Base-by-base conservation (phyloP, 495 filamentous ascomycete species). In the Melanomma pulvis-pyrius region DNA sequence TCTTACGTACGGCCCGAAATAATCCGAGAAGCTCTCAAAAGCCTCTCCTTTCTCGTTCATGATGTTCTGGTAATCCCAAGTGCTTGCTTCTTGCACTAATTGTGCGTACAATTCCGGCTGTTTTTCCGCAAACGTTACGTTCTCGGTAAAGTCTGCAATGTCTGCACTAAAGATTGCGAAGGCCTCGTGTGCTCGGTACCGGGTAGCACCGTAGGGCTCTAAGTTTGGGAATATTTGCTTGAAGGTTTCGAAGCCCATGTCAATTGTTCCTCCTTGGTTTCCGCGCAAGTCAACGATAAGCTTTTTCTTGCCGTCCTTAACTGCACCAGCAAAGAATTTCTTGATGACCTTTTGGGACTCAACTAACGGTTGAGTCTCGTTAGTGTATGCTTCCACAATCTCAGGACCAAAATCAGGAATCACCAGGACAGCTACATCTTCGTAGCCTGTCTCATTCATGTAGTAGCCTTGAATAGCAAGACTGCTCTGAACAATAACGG, bases 221-320 rank as follows among this genome's bases (percentile, higher is more conserved):
- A 49, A 22, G 5, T 41, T 32, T 2, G 69, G 69, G 41, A 72
- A 72, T 5, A 72, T 66, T 26, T 71, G 69, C 30, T 68, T 69
- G 61, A 72, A 72, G 4, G 55, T 22, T 21, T 72, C 69, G 32
- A 65, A 72, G 22, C 65, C 65, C 21, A 65, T 34, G 22, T 59
- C 49, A 26, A 62, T 69, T 1, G 39, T 57, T 2, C 69, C 69
- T 7, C 69, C 69, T 13, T 50, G 59, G 46, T 72, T 72, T 1
- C 61, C 65, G 13, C 69, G 59, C 1, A 65, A 19, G 25, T 72
- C 69, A 32, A 72, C 46, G 24, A 72, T 32, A 6, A 72, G 65
- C 44, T 69, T 65, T 19, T 56, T 61, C 46, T 69, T 72, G 2
- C 49, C 49, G 1, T 49, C 26, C 17, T 39, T 55, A 3, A 21